Percentiles rank a stretch among this genome's conserved stretches.
These are phyloP conservation scores for Deakozyma indianensis DNA, from an alignment of 805 yeast species.

Conservation along the genomic window DNA sequence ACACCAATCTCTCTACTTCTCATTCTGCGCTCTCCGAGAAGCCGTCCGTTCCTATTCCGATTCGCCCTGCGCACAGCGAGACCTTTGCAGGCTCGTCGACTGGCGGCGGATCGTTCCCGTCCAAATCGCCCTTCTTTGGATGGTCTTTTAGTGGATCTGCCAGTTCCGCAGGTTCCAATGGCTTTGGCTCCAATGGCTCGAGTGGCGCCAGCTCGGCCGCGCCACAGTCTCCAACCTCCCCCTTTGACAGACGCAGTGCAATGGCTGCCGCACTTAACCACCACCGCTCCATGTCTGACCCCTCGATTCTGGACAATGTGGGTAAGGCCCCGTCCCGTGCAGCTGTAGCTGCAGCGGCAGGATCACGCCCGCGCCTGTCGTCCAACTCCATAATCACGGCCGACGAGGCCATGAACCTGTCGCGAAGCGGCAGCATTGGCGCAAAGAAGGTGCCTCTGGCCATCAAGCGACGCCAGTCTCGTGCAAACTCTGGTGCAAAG, in stretches of 20 bases:
- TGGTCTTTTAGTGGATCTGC: slow-evolving; percentile 4
- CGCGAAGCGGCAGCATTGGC: slow-evolving; percentile 15
- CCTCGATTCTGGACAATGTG: neutral
- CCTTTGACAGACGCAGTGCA: neutral
- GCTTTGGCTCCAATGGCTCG: slow-evolving; percentile 2
- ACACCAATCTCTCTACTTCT: too few species aligned
- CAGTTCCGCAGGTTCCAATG: neutral
- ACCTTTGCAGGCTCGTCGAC: neutral
- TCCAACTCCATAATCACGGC: slow-evolving; percentile 17
- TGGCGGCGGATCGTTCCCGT: neutral
- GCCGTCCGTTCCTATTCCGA: too few species aligned
- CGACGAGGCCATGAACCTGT: slow-evolving; percentile 24
- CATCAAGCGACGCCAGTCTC: neutral
- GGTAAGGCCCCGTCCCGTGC: neutral
- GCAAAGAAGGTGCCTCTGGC: neutral
- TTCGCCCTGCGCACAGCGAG: neutral
- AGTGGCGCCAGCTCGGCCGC: slow-evolving; percentile 2
- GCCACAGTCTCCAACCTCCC: slow-evolving; percentile 1
- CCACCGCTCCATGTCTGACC: neutral
- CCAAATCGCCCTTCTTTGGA: slow-evolving; percentile 3
- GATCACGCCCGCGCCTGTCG: slow-evolving; percentile 10
- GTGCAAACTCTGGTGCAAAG: slow-evolving; percentile 6
- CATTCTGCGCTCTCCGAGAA: too few species aligned
- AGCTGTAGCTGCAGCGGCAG: neutral
- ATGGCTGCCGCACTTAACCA: neutral